These are phyloP conservation scores for Setaria viridis DNA, from an alignment of 202 grass and related monocot genomes.

Conservation along the genomic window DNA sequence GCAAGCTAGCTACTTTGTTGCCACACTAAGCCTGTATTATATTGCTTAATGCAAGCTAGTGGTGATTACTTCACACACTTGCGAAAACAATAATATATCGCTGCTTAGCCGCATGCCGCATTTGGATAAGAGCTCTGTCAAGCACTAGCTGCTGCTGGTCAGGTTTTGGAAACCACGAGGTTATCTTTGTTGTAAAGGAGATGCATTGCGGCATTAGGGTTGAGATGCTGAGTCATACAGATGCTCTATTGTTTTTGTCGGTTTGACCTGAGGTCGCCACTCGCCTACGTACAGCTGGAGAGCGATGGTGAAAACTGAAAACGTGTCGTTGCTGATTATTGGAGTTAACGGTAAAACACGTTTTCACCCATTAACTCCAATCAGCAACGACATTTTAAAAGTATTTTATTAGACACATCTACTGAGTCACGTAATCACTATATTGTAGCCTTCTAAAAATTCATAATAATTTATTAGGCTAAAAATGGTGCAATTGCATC, in stretches of 20 bases:
- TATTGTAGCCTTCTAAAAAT: not conserved
- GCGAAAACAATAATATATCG: conserved; percentile 28
- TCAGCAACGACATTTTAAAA: too few species aligned
- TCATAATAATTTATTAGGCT: not conserved
- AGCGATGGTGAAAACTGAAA: not conserved
- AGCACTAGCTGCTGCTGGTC: conserved; percentile 52
- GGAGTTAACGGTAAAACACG: not conserved
- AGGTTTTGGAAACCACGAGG: conserved; percentile 50
- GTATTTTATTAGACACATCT: too few species aligned
- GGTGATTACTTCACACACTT: conserved; percentile 32
- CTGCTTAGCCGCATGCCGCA: conserved; percentile 39
- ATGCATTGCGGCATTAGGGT: conserved; percentile 29
- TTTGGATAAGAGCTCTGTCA: conserved; percentile 16
- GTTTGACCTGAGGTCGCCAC: conserved; percentile 2
- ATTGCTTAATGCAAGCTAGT: conserved; percentile 23
- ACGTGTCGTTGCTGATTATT: not conserved
- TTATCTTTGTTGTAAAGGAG: conserved; percentile 45
- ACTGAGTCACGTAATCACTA: not conserved
- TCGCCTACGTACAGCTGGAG: not conserved
- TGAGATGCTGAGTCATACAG: conserved; percentile 34
- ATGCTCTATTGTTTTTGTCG: conserved; percentile 24
- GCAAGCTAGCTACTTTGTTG: conserved; percentile 23
- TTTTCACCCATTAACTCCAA: too few species aligned
- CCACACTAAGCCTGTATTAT: conserved; percentile 36
- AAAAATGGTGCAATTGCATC: not conserved